Evolutionary conservation across 345 rosid species (phyloP).

Genomic region (Pugionium cornutum): DNA sequence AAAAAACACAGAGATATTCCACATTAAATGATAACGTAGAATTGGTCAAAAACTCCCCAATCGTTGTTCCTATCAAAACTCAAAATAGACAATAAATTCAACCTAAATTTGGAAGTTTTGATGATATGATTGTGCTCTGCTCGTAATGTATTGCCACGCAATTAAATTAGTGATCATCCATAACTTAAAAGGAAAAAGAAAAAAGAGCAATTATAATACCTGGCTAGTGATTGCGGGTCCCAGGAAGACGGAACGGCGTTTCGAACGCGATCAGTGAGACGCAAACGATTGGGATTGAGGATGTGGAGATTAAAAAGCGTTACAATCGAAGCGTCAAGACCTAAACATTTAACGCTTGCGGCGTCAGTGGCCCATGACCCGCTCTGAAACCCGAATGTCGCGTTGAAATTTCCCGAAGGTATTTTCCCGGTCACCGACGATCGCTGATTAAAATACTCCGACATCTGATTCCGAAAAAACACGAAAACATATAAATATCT

Average conservation of each 20-base stretch:
- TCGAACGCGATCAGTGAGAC: conserved; percentile 62
- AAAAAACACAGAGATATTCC: not conserved
- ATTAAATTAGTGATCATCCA: too few relatives aligned
- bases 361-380: conserved; percentile 83
- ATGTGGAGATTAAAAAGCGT: conserved; percentile 59
- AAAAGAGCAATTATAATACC: conserved; percentile 36
- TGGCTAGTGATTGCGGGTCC: conserved; percentile 80
- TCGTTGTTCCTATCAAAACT: too few relatives aligned
- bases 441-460: conserved; percentile 72
- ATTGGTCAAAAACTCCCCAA: conserved; percentile 26
- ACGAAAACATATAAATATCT: not conserved
- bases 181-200: too few relatives aligned
- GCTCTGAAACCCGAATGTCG: conserved; percentile 70
- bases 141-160: too few relatives aligned
- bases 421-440: conserved; percentile 69
- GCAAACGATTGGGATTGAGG: conserved; percentile 66
- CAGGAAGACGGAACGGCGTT: conserved; percentile 74
- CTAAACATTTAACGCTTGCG: conserved; percentile 59
- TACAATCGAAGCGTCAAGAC: conserved; percentile 70
- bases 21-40: not conserved
- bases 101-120: too few relatives aligned
- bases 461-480: conserved; percentile 57
- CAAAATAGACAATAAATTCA: too few relatives aligned
- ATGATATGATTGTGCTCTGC: too few relatives aligned
- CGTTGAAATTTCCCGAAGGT: conserved; percentile 77